Base-by-base conservation (phyloP, 2,329 filamentous ascomycete genomes). In the Amesomyces nigricolor region DNA sequence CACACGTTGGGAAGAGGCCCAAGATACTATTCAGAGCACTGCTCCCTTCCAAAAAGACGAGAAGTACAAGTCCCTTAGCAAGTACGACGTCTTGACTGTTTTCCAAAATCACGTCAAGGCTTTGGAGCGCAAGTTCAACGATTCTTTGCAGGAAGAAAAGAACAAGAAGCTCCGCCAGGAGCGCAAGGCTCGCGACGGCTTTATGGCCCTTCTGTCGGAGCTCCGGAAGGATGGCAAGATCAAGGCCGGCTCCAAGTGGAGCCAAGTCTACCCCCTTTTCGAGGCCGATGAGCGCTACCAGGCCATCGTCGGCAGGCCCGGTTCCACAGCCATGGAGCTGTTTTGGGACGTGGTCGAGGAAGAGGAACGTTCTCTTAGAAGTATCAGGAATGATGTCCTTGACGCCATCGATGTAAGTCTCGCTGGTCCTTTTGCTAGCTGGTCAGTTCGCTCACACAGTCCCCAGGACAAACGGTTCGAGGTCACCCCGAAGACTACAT, bases 271-370 rank as follows among this genome's bases (percentile, higher is more conserved):
- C 62, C 83, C 87, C 0, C 69, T 87, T 47, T 81, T 99, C 63
- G 82, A 88, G 64, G 77, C 88, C 53, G 94, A 99, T 66, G 80
- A 86, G 47, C 88, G 91, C 62, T 97, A 96, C 71, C 79, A 78
- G 64, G 85, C 83, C 61, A 90, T 96, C 78, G 80, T 91, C 57
- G 91, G 91, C 50, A 89, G 95, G 67, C 73, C 81, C 56, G 91
- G 92, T 54, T 96, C 91, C 4, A 88, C 83, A 4, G 89, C 94
- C 13, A 79, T 96, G 61, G 91, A 97, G 66, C 77, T 99, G 6
- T 97, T 99, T 75, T 96, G 92, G 90, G 94, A 99, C 69, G 77
- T 91, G 47, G 80, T 97, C 26, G 94, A 97, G 69, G 91, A 96
- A 69, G 91, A 97, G 70, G 92, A 99, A 67, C 84, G 88, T 56